A percentile compares a stretch with the other conserved stretches of the same genome.
phyloP scores from a whole-genome alignment of 1,139 yeast species.

The Wickerhamiella pararugosa region DNA sequence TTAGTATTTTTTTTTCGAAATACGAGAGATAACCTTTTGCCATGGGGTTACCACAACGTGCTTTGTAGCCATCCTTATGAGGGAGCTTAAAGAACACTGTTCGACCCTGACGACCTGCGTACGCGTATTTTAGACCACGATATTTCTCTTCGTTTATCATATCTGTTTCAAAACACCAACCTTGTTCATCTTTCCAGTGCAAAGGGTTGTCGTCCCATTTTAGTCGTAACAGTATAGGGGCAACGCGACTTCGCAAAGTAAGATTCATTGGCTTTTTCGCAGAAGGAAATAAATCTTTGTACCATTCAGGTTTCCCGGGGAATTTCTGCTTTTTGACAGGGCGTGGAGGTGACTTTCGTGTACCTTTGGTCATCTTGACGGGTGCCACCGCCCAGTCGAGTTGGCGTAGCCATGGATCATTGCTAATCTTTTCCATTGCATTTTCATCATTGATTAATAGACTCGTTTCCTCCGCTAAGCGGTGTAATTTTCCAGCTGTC shows the following conservation, averaged over 20 bases:
- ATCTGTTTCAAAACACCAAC: conserved; percentile 76
- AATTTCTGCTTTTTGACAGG: conserved; percentile 51
- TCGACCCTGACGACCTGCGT: conserved; percentile 1
- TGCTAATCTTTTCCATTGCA: conserved; percentile 21
- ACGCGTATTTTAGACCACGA: conserved; percentile 7
- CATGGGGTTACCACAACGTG: conserved; percentile 64
- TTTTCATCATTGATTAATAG: conserved; percentile 20
- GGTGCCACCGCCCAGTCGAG: conserved; percentile 72
- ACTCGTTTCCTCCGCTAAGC: conserved; percentile 48
- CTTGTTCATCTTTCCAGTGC: conserved; percentile 60
- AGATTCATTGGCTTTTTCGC: conserved; percentile 36
- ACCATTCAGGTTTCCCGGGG: conserved; percentile 95
- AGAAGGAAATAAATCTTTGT: conserved; percentile 49
- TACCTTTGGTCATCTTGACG: conserved; percentile 48
- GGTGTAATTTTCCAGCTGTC: conserved; percentile 44
- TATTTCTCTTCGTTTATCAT: conserved; percentile 23
- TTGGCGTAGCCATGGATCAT: conserved; percentile 83
- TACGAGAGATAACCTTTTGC: conserved; percentile 57
- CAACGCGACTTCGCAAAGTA: conserved; percentile 56
- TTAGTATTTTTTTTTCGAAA: conserved; percentile 60
- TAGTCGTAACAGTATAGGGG: conserved; percentile 61
- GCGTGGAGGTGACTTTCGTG: conserved; percentile 36
- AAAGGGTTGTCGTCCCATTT: conserved; percentile 81
- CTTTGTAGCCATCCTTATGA: conserved; percentile 70
- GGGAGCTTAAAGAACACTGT: conserved; percentile 52